These are phyloP conservation scores for Metschnikowia koreensis DNA, from an alignment of 805 yeast genomes.

Conservation along the genomic window DNA sequence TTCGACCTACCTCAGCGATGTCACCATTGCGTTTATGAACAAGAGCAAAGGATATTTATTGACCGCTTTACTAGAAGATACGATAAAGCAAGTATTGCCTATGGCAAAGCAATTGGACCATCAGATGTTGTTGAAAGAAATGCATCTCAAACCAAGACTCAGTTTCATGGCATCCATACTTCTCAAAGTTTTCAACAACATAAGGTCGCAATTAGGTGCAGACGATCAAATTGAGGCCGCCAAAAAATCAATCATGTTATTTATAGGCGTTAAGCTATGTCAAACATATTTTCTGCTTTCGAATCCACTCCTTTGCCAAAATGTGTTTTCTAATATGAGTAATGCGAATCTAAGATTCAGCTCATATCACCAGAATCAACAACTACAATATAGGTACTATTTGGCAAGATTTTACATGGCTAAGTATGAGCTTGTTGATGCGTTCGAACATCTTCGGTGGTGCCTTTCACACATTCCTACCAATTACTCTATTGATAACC, in stretches of 20 bases:
- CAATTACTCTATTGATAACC: slow-evolving; percentile 20
- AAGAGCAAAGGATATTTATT: slow-evolving; percentile 39
- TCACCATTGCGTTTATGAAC: slow-evolving; percentile 50
- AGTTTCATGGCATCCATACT: slow-evolving; percentile 53
- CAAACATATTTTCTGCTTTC: slow-evolving; percentile 53
- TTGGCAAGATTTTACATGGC: slow-evolving; percentile 54
- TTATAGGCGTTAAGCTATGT: slow-evolving; percentile 54
- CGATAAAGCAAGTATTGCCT: slow-evolving; percentile 43
- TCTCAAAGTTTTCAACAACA: slow-evolving; percentile 58
- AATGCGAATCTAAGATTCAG: slow-evolving; percentile 45
- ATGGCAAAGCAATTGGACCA: slow-evolving; percentile 40
- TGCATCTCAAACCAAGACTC: slow-evolving; percentile 42
- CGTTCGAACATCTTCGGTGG: slow-evolving; percentile 54
- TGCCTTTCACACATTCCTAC: slow-evolving; percentile 44
- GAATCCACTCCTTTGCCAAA: slow-evolving; percentile 57
- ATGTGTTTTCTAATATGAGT: slow-evolving; percentile 60
- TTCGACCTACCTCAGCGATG: slow-evolving; percentile 45
- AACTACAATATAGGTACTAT: slow-evolving; percentile 52
- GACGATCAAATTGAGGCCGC: slow-evolving; percentile 35
- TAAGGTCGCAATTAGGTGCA: slow-evolving; percentile 46
- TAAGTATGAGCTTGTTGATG: slow-evolving; percentile 48
- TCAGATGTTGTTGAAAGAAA: slow-evolving; percentile 43
- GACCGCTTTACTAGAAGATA: slow-evolving; percentile 32
- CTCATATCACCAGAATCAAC: slow-evolving; percentile 43
- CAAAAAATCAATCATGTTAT: slow-evolving; percentile 51